Evolutionary conservation across 2,329 filamentous ascomycete genomes (phyloP).

Genomic region (Botrytis fragariae): DNA sequence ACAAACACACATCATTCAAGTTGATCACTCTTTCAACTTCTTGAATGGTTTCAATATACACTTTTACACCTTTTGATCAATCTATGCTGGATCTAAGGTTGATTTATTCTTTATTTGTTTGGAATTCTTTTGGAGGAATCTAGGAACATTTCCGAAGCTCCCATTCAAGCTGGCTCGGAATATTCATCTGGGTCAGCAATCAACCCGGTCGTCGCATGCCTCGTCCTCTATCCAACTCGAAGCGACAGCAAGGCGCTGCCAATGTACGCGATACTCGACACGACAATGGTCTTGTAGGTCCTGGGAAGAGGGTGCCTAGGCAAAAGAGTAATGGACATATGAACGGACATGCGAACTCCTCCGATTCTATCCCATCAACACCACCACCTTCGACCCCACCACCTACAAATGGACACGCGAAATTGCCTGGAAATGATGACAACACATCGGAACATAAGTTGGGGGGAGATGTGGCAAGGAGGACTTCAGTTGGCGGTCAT

Average conservation of each 20-base stretch:
- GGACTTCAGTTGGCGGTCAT: constrained; percentile 50
- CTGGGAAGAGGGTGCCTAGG: constrained; percentile 61
- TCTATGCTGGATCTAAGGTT: constrained; percentile 8
- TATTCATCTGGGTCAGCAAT: constrained; percentile 39
- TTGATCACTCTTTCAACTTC: constrained; percentile 19
- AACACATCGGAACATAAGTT: constrained; percentile 32
- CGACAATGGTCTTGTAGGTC: constrained; percentile 83
- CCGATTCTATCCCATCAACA: constrained; percentile 36
- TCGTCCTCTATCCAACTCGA: constrained; percentile 36
- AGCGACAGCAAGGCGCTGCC: constrained; percentile 44
- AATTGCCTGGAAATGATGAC: constrained; percentile 30
- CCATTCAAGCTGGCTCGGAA: constrained; percentile 37
- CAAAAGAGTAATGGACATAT: constrained; percentile 55
- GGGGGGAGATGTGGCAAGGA: constrained; percentile 44
- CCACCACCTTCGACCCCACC: constrained; percentile 43
- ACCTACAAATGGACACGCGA: constrained; percentile 39
- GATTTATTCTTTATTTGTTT: background rate
- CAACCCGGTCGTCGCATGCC: constrained; percentile 36
- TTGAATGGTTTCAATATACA: constrained; percentile 15
- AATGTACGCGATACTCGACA: constrained; percentile 72
- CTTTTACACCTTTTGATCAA: constrained; percentile 5
- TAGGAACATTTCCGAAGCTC: constrained; percentile 17
- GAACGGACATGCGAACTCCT: constrained; percentile 48
- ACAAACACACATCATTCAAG: constrained; percentile 8
- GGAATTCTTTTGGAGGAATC: constrained; percentile 1